Conservation (phyloP, 1,139 yeast genomes). For the Candida freyschussii region DNA sequence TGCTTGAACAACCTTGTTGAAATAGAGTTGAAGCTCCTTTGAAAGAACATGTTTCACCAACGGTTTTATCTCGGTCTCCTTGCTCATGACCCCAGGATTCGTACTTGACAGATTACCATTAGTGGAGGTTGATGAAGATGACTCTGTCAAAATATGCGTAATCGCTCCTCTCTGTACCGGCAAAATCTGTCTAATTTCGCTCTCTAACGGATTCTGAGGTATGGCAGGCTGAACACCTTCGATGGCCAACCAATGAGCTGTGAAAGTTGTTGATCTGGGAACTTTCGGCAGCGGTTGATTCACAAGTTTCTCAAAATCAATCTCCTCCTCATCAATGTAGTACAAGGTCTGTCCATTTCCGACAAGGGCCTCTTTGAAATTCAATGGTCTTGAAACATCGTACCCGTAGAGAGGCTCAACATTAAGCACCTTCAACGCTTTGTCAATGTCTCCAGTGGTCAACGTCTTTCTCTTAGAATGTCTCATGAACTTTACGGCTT, state of each 20-base stretch:
- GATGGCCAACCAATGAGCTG: constrained; percentile 98
- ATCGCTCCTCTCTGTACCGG: constrained; percentile 73
- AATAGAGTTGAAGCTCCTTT: constrained; percentile 87
- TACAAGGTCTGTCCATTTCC: constrained; percentile 95
- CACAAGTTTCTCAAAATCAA: constrained; percentile 89
- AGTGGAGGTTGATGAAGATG: constrained; percentile 18
- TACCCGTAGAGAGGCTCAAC: constrained; percentile 86
- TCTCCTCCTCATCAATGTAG: constrained; percentile 84
- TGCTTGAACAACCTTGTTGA: constrained; percentile 85
- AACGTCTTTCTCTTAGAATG: constrained; percentile 83
- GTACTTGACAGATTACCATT: constrained; percentile 9
- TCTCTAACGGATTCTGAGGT: constrained; percentile 89
- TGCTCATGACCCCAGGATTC: constrained; percentile 22
- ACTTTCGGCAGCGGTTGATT: constrained; percentile 94
- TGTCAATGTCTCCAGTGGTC: constrained; percentile 75
- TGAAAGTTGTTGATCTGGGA: constrained; percentile 85
- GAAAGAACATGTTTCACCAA: constrained; percentile 95
- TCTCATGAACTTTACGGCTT: constrained; percentile 93
- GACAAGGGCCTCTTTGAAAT: constrained; percentile 75
- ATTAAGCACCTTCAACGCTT: constrained; percentile 79
- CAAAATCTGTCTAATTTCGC: constrained; percentile 62
- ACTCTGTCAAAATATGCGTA: constrained; percentile 39
- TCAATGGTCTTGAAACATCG: constrained; percentile 51
- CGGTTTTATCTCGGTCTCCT: constrained; percentile 78
- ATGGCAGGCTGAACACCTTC: constrained; percentile 99